Evolutionary conservation across 2,329 filamentous ascomycete species (phyloP).

Genomic region (Pseudogymnoascus sp.): DNA sequence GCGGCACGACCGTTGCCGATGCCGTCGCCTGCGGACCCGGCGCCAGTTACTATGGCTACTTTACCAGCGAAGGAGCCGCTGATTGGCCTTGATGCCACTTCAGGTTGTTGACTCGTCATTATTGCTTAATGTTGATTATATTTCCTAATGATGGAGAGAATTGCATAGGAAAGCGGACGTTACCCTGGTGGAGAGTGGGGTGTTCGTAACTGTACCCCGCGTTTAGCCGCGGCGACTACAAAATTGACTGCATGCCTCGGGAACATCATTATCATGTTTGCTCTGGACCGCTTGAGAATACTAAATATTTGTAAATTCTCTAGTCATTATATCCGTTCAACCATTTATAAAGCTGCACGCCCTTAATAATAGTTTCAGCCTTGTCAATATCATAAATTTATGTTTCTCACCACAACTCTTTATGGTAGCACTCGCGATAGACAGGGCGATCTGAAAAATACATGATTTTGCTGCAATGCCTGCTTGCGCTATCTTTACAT

Average conservation of each 20-base stretch:
- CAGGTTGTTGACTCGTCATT: background rate
- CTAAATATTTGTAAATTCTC: background rate
- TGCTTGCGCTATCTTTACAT: too few species aligned
- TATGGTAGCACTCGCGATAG: too few species aligned
- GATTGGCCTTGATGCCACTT: conserved; percentile 1
- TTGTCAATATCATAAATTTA: background rate
- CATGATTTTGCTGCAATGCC: too few species aligned
- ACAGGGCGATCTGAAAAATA: too few species aligned
- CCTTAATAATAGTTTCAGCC: background rate
- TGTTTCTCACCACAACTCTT: too few species aligned
- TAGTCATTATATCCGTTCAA: background rate
- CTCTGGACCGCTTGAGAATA: background rate
- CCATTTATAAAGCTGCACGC: background rate
- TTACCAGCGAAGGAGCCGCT: conserved; percentile 34
- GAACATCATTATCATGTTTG: background rate
- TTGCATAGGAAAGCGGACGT: background rate
- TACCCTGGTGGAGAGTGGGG: background rate
- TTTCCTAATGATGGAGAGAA: background rate
- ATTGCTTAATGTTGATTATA: background rate
- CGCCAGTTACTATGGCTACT: conserved; percentile 50
- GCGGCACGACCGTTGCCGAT: conserved; percentile 52
- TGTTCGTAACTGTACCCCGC: background rate
- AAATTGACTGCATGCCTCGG: background rate
- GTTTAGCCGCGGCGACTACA: background rate
- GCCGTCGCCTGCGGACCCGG: conserved; percentile 45